phyloP scores from a whole-genome alignment of 1,284 basidiomycete species.

The Cystobasidium slooffiae region DNA sequence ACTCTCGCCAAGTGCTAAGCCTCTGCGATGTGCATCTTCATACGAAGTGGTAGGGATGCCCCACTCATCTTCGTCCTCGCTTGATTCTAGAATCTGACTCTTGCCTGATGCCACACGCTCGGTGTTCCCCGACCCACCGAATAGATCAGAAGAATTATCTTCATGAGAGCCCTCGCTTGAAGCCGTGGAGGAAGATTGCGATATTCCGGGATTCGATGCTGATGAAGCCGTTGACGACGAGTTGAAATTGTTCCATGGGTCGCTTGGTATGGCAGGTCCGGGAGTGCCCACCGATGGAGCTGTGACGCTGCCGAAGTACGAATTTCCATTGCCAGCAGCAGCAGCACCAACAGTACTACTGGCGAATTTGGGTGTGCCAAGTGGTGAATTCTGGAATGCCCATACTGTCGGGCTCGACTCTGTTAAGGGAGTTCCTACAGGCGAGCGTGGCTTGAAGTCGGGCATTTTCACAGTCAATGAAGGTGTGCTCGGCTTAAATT shows the following conservation, averaged over 20 bases:
- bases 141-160: conserved; percentile 23
- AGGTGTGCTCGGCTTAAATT: conserved; percentile 40
- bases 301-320: conserved; percentile 18
- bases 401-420: conserved; percentile 31
- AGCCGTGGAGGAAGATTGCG: conserved; percentile 39
- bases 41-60: conserved; percentile 37
- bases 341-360: conserved; percentile 12
- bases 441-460: conserved; percentile 48
- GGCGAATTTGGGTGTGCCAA: conserved; percentile 38
- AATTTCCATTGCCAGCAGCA: conserved; percentile 11
- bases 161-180: conserved; percentile 41
- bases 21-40: conserved; percentile 1
- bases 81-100: conserved; percentile 29
- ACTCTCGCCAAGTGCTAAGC: not conserved
- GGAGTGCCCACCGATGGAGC: conserved; percentile 10
- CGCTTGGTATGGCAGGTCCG: conserved; percentile 35
- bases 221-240: conserved; percentile 11
- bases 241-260: conserved; percentile 37
- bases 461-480: conserved; percentile 27
- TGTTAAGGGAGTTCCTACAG: conserved; percentile 50
- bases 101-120: conserved; percentile 26
- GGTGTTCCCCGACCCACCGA: not conserved
- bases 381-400: conserved; percentile 36
- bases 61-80: conserved; percentile 41
- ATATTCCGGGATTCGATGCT: conserved; percentile 31